Evolutionary conservation across 2,329 filamentous ascomycete genomes (phyloP).

Genomic region (Clarireedia monteithiana): DNA sequence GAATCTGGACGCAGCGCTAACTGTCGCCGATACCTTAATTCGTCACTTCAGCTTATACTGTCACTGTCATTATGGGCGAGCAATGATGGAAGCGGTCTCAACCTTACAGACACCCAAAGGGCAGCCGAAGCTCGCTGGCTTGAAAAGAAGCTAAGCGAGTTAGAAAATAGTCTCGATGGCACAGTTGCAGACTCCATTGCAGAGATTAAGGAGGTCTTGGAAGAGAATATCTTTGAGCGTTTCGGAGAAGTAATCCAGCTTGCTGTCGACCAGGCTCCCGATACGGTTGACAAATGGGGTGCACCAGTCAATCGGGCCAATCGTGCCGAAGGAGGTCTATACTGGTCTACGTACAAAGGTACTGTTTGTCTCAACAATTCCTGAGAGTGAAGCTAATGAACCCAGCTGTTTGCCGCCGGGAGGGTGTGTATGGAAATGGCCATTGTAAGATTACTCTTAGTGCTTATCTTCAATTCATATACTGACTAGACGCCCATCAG

Average conservation of each 20-base stretch:
- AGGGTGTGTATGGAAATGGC: slow-evolving; percentile 38
- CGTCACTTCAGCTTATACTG: slow-evolving; percentile 41
- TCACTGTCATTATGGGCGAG: slow-evolving; percentile 45
- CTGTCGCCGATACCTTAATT: slow-evolving; percentile 43
- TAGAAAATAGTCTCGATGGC: slow-evolving; percentile 35
- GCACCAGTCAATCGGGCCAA: slow-evolving; percentile 28
- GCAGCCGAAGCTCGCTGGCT: slow-evolving; percentile 33
- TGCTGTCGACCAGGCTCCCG: slow-evolving; percentile 32
- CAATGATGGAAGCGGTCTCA: slow-evolving; percentile 34
- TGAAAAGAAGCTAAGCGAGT: slow-evolving; percentile 31
- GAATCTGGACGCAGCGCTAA: slow-evolving; percentile 38
- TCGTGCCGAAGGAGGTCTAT: slow-evolving; percentile 37
- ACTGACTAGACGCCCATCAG: background rate
- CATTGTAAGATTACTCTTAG: slow-evolving; percentile 19
- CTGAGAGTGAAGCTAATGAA: background rate
- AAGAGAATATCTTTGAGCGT: slow-evolving; percentile 39
- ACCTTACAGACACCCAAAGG: slow-evolving; percentile 34
- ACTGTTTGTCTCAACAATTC: background rate
- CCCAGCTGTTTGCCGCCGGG: slow-evolving; percentile 41
- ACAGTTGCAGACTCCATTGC: slow-evolving; percentile 33
- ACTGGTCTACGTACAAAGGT: slow-evolving; percentile 44
- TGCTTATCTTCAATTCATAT: background rate
- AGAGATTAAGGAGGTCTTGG: slow-evolving; percentile 34
- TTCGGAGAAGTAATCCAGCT: slow-evolving; percentile 33
- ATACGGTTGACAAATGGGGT: slow-evolving; percentile 35